phyloP scores from a whole-genome alignment of 495 filamentous ascomycete genomes.

The Tuber umbilicatum region DNA sequence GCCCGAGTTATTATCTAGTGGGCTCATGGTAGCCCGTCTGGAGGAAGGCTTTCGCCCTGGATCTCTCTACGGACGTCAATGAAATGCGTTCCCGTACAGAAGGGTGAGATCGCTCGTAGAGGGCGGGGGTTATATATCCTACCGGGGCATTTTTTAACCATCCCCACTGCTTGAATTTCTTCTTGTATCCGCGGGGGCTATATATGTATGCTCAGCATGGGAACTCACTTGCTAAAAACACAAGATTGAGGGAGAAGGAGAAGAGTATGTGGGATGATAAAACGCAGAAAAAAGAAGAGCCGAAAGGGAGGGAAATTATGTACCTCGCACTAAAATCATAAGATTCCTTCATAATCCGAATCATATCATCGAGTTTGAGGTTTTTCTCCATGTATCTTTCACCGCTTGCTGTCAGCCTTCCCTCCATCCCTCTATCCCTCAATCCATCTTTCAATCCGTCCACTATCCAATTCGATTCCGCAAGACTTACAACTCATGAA shows the following conservation, averaged over 20 bases:
- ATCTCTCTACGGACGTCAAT: conserved; percentile 4
- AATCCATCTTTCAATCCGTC: not conserved
- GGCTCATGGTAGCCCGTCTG: not conserved
- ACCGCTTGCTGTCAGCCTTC: not conserved
- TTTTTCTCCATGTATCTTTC: conserved; percentile 2
- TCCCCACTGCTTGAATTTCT: conserved; percentile 3
- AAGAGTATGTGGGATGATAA: not conserved
- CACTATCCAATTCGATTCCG: not conserved
- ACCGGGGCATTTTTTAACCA: conserved; percentile 3
- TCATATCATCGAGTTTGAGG: conserved; percentile 3
- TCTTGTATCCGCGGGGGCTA: not conserved
- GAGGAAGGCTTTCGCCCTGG: not conserved
- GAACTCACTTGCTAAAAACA: not conserved
- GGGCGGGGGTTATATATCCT: not conserved
- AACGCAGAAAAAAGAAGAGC: not conserved
- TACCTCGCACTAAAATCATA: conserved; percentile 4
- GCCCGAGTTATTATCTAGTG: not conserved
- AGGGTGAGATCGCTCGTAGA: not conserved
- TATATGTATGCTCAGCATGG: not conserved
- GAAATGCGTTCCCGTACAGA: not conserved
- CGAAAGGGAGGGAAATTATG: not conserved
- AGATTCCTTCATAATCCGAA: not conserved
- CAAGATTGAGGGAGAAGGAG: not conserved
- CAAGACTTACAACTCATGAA: conserved; percentile 3
- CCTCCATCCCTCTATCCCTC: not conserved